These are phyloP conservation scores for Trichoderma sp. DNA, from an alignment of 2,329 filamentous ascomycete species.

Conservation along the genomic window DNA sequence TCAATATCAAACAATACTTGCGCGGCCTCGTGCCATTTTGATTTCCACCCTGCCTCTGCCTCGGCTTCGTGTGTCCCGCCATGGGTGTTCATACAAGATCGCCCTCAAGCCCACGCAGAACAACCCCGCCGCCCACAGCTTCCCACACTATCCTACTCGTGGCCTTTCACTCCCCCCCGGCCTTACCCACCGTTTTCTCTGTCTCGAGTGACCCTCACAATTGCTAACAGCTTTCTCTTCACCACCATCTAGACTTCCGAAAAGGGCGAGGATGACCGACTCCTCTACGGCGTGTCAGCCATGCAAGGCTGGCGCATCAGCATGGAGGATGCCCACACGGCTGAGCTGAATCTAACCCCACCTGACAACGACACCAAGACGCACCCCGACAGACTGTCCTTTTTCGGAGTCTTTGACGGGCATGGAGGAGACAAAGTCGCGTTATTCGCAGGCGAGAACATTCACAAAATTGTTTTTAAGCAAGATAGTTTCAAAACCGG, in stretches of 20 bases:
- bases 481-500: slow-evolving; percentile 90
- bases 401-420: slow-evolving; percentile 97
- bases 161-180: neutral
- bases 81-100: neutral
- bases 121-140: slow-evolving; percentile 1
- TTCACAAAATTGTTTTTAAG: slow-evolving; percentile 91
- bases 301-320: slow-evolving; percentile 99
- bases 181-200: neutral
- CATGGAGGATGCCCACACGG: slow-evolving; percentile 96
- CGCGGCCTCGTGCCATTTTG: neutral
- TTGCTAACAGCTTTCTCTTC: slow-evolving; percentile 28
- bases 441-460: slow-evolving; percentile 84
- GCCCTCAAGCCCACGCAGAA: slow-evolving; percentile 1
- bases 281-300: slow-evolving; percentile 90
- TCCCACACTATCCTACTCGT: neutral
- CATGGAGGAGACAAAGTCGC: slow-evolving; percentile 97
- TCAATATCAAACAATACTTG: neutral
- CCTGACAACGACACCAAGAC: slow-evolving; percentile 56
- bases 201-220: neutral
- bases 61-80: neutral
- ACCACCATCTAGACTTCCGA: slow-evolving; percentile 67
- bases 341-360: slow-evolving; percentile 80
- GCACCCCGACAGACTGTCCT: slow-evolving; percentile 74
- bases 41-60: neutral
- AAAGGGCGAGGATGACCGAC: slow-evolving; percentile 86